These are phyloP conservation scores for Tremellales sp. DNA, from an alignment of 1,284 basidiomycete species.

Conservation along the genomic window DNA sequence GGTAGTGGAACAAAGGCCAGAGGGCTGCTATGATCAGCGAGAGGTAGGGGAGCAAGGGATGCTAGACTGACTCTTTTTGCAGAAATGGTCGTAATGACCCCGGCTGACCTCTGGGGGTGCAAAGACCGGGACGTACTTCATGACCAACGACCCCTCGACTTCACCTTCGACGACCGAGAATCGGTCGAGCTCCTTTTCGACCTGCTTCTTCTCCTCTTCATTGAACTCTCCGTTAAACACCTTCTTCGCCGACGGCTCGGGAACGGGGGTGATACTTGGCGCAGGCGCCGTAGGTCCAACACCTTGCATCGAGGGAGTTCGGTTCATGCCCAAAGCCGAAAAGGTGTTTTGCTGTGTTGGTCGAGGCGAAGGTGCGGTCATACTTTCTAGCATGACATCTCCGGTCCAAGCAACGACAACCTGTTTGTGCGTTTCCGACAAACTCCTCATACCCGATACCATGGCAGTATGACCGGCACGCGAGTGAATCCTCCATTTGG, in stretches of 20 bases:
- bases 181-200: constrained; percentile 61
- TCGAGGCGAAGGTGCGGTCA: constrained; percentile 18
- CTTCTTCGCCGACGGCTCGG: constrained; percentile 37
- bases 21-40: constrained; percentile 57
- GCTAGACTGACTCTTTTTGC: constrained; percentile 77
- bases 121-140: constrained; percentile 84
- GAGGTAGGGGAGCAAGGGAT: background rate
- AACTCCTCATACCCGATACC: constrained; percentile 84
- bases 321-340: constrained; percentile 2
- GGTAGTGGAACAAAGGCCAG: constrained; percentile 98
- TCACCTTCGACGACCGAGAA: constrained; percentile 59
- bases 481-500: constrained; percentile 69
- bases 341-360: constrained; percentile 11
- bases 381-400: constrained; percentile 58
- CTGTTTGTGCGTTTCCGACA: constrained; percentile 79
- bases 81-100: constrained; percentile 94
- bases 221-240: constrained; percentile 57
- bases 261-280: constrained; percentile 5
- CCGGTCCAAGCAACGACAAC: constrained; percentile 92
- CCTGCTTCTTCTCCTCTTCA: constrained; percentile 58
- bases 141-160: constrained; percentile 53
- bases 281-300: background rate
- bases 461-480: constrained; percentile 92
- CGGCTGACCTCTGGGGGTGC: constrained; percentile 84
- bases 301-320: background rate